These are phyloP conservation scores for Trichoderma gamsii DNA, from an alignment of 495 filamentous ascomycete species.

Conservation along the genomic window DNA sequence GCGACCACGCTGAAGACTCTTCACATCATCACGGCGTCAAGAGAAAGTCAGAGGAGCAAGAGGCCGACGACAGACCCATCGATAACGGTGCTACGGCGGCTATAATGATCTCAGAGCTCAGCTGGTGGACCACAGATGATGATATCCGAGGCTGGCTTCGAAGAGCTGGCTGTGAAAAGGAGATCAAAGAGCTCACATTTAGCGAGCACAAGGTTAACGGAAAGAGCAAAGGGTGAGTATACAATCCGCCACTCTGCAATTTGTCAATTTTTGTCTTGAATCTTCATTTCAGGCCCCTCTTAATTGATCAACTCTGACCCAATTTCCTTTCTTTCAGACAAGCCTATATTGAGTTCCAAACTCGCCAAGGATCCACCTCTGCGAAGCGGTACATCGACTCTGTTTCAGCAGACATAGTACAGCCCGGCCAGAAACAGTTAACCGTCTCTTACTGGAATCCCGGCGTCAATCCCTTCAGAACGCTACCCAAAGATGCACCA, in stretches of 20 bases:
- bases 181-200: conserved; percentile 89
- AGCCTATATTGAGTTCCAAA: conserved; percentile 81
- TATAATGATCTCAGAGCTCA: conserved; percentile 76
- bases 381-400: conserved; percentile 76
- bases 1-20: conserved; percentile 31
- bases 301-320: conserved; percentile 16
- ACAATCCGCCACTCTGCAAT: neutral
- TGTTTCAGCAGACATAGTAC: conserved; percentile 34
- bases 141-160: conserved; percentile 85
- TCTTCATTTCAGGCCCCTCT: conserved; percentile 1
- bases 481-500: conserved; percentile 84
- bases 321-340: conserved; percentile 50
- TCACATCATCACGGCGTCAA: conserved; percentile 62
- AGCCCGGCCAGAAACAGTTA: conserved; percentile 58
- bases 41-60: conserved; percentile 60
- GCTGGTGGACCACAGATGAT: conserved; percentile 97
- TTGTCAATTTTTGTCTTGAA: neutral
- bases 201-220: conserved; percentile 98
- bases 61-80: conserved; percentile 58
- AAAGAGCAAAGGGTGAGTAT: conserved; percentile 90
- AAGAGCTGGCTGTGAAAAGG: conserved; percentile 67
- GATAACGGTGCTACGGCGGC: conserved; percentile 81
- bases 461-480: conserved; percentile 79
- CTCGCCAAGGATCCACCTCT: conserved; percentile 78
- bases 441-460: conserved; percentile 71